A percentile compares a stretch with the other conserved stretches of the same genome.
Conservation (phyloP, 2,329 filamentous ascomycete genomes). For the Talaromyces marneffei region DNA sequence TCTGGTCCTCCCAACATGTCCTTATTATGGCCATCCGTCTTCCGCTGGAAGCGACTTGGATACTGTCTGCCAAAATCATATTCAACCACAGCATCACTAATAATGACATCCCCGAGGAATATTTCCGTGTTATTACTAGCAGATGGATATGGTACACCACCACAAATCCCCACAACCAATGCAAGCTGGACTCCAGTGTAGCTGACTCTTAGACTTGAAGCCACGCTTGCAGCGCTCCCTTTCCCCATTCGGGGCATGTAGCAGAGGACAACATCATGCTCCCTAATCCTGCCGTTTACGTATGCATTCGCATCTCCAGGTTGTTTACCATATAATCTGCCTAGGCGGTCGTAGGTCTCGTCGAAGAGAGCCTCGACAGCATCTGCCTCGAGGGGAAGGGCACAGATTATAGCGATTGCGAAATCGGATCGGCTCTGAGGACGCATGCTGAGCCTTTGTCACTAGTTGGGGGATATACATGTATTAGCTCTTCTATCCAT, state of each 20-base stretch:
- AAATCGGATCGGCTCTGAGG: neutral
- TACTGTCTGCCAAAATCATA: constrained; percentile 9
- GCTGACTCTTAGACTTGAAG: neutral
- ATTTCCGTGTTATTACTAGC: neutral
- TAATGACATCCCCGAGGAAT: constrained; percentile 4
- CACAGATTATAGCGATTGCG: neutral
- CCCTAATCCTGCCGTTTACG: neutral
- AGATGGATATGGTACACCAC: neutral
- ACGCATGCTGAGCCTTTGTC: neutral
- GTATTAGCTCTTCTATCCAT: neutral
- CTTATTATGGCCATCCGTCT: neutral
- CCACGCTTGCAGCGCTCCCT: neutral
- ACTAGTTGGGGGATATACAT: neutral
- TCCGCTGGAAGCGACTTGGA: neutral
- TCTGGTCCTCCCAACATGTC: neutral
- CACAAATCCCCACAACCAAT: constrained; percentile 3
- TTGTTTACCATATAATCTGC: neutral
- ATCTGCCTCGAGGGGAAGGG: constrained; percentile 5
- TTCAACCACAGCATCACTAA: neutral
- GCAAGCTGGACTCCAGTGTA: neutral
- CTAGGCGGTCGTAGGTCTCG: neutral
- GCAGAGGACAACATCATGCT: neutral
- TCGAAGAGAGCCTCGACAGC: neutral
- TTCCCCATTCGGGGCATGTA: neutral
- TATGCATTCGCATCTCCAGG: constrained; percentile 1